phyloP scores from a whole-genome alignment of 345 rosid genomes.

The Firmiana major region DNA sequence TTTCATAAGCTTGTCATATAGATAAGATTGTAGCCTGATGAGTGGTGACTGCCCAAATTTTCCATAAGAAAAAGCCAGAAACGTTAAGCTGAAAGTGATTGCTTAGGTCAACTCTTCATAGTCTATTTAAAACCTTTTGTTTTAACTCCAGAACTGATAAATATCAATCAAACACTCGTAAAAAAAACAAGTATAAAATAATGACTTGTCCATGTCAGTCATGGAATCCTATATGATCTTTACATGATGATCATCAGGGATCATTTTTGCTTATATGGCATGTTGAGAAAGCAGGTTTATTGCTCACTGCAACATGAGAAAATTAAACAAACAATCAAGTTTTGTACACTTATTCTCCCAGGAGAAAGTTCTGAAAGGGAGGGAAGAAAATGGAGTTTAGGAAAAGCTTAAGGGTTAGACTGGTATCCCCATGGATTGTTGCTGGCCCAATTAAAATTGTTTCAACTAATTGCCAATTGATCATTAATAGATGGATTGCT shows the following conservation, averaged over 20 bases:
- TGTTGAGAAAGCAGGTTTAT: neutral
- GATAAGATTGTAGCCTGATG: neutral
- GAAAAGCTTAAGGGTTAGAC: slow-evolving; percentile 34
- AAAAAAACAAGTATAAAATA: neutral
- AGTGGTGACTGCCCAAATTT: neutral
- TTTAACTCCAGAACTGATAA: neutral
- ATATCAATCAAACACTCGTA: neutral
- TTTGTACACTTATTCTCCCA: neutral
- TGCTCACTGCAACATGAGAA: neutral
- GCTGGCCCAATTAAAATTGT: slow-evolving; percentile 48
- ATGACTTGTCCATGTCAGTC: neutral
- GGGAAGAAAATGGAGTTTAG: neutral
- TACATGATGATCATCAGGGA: no score
- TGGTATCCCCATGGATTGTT: slow-evolving; percentile 88
- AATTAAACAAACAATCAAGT: neutral
- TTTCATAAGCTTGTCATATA: neutral
- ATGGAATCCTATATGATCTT: neutral
- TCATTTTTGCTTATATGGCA: neutral
- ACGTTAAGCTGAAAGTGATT: slow-evolving; percentile 8
- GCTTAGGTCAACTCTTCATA: neutral
- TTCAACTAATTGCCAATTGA: neutral
- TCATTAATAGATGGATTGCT: neutral
- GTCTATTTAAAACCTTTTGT: slow-evolving; percentile 5
- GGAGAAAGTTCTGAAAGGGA: neutral
- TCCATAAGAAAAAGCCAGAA: neutral